These are phyloP conservation scores for Magnaporthiopsis poae DNA, from an alignment of 2,329 filamentous ascomycete species.

Conservation along the genomic window DNA sequence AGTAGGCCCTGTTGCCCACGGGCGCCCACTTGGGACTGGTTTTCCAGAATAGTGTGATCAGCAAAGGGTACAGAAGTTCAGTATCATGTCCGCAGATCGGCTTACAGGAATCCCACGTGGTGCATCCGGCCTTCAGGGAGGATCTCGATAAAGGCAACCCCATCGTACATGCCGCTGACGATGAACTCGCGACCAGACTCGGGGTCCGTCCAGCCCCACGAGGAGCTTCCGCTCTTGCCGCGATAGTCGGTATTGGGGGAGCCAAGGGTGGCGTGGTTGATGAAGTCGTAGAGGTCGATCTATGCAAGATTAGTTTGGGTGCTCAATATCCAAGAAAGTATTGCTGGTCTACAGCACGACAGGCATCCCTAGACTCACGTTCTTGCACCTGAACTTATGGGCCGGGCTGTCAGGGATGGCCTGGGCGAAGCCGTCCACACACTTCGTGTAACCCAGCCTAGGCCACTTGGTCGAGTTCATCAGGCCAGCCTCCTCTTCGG, in stretches of 20 bases:
- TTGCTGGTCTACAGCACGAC: too few relatives aligned
- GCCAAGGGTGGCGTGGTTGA: constrained; percentile 8
- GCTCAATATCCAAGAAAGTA: too few relatives aligned
- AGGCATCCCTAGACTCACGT: not conserved
- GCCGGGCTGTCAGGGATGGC: not conserved
- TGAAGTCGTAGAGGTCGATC: constrained; percentile 10
- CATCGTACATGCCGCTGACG: constrained; percentile 14
- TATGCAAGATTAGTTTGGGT: too few relatives aligned
- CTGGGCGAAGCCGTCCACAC: constrained; percentile 5
- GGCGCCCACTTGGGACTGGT: constrained; percentile 34
- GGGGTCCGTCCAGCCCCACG: constrained; percentile 37
- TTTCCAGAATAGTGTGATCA: constrained; percentile 31
- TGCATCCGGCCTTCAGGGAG: constrained; percentile 2
- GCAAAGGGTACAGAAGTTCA: not conserved
- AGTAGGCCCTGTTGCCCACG: constrained; percentile 18
- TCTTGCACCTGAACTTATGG: constrained; percentile 9
- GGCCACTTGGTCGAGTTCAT: constrained; percentile 5
- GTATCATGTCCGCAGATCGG: constrained; percentile 15
- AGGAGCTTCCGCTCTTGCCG: not conserved
- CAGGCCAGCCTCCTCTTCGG: constrained; percentile 6
- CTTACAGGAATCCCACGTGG: constrained; percentile 7
- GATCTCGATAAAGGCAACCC: constrained; percentile 5
- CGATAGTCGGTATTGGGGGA: constrained; percentile 7
- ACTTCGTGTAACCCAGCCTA: constrained; percentile 6
- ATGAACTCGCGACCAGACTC: constrained; percentile 43